Evolutionary conservation across 768 basidiomycete genomes (phyloP), one percentile per base, ranked within the genome.

Genomic region (Collybia nuda): DNA sequence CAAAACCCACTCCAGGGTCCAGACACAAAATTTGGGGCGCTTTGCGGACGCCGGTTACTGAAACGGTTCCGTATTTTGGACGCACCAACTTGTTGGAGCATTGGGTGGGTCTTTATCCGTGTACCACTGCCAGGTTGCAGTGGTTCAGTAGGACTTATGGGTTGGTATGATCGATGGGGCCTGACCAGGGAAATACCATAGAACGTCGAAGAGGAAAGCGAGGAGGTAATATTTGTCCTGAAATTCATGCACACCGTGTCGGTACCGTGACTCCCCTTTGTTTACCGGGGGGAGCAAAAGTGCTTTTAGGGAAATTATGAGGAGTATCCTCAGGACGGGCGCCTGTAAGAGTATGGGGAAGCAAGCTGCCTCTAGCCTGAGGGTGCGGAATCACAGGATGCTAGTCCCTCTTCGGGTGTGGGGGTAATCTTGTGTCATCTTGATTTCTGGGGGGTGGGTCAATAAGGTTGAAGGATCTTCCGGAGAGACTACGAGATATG

Each of bases 171-270:
- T n/a, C 4, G 7, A 26, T 26, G 56, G 70, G 53, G 15, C 67
- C 63, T 17, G n/a, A n/a, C n/a, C n/a, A n/a, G n/a, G 56, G 68
- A 44, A 71, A 75, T 19, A 76, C 73, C 70, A 78, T 73, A n/a
- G n/a, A n/a, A n/a, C n/a, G n/a, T n/a, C n/a, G n/a, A n/a, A n/a
- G n/a, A n/a, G n/a, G n/a, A n/a, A n/a, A n/a, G 69, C 59, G 1
- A 74, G 64, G 28, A 77, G 52, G 21, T 60, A 49, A 38, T 64
- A 61, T 36, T 62, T 67, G 3, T 51, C 55, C 63, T 62, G 17
- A 50, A 44, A 18, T 61, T 56, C 7, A 43, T 8, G 6, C 26
- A 21, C n/a, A 21, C 44, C 15, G 61, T 59, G 14, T 11, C 32
- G 7, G 12, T 11, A 14, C 12, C 32, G 32, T 11, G 9, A 6